Conservation (phyloP, 1,284 basidiomycete genomes). For the Pseudozyma thailandica region DNA sequence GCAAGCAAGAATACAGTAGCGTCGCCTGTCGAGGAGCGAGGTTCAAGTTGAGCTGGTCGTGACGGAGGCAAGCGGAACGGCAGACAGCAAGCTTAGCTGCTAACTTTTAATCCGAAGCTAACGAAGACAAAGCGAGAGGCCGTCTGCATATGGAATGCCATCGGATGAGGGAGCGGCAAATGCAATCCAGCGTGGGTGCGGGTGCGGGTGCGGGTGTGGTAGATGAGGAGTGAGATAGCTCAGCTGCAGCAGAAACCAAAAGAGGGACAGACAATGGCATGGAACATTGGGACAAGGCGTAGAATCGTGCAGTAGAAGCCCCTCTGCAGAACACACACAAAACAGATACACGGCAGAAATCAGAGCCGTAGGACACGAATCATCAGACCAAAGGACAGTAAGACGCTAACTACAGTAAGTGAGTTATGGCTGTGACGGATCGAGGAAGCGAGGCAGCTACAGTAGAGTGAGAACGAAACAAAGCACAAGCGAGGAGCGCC, state of each 20-base stretch:
- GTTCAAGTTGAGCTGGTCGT: too few relatives aligned
- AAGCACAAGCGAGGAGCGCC: background rate
- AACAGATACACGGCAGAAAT: background rate
- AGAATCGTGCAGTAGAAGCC: background rate
- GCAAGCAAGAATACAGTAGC: background rate
- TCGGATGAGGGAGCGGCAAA: slow-evolving; percentile 3
- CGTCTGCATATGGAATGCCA: background rate
- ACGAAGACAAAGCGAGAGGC: slow-evolving; percentile 14
- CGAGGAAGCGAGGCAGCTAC: background rate
- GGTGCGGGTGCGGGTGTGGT: too few relatives aligned
- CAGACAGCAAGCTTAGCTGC: slow-evolving; percentile 1
- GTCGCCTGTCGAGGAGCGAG: too few relatives aligned
- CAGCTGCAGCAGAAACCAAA: background rate
- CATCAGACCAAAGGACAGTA: too few relatives aligned
- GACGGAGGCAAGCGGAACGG: background rate
- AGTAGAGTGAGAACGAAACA: background rate
- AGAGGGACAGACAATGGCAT: background rate
- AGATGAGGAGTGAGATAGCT: too few relatives aligned
- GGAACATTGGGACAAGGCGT: background rate
- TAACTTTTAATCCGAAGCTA: background rate
- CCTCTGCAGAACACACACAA: background rate
- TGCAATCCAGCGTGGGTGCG: slow-evolving; percentile 7
- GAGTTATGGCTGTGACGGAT: too few relatives aligned
- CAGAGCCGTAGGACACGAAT: too few relatives aligned
- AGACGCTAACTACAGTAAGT: too few relatives aligned